Evolutionary conservation across 371 early-diverging fungal genomes (phyloP).

Genomic region (Thermomucor indicae-seudaticae): DNA sequence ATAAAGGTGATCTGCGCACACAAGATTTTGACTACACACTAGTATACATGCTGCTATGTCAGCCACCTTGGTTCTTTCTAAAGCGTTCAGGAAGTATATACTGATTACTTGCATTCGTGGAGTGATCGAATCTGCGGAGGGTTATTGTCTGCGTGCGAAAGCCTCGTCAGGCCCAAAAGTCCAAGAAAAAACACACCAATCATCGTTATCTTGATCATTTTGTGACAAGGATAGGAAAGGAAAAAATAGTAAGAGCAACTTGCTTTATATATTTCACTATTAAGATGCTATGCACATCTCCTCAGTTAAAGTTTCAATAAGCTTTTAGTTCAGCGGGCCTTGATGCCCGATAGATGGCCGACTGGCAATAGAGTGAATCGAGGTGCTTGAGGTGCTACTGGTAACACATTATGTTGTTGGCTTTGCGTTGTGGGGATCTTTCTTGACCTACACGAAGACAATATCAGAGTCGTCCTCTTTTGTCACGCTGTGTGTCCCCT

Average conservation of each 20-base stretch:
- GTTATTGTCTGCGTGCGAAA: conserved; percentile 1
- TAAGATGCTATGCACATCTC: not conserved
- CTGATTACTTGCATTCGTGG: conserved; percentile 12
- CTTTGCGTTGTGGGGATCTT: conserved; percentile 16
- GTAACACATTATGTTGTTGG: conserved; percentile 46
- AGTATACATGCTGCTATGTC: no score
- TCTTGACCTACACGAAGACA: not conserved
- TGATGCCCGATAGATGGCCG: conserved; percentile 32
- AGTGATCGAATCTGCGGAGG: conserved; percentile 3
- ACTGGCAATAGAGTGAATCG: conserved; percentile 55
- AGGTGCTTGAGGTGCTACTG: conserved; percentile 42
- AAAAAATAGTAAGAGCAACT: not conserved
- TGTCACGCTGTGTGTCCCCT: not conserved
- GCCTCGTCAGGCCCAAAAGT: not conserved
- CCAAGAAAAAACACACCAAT: not conserved
- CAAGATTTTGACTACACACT: conserved; percentile 40
- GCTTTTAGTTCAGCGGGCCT: not conserved
- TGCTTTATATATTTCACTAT: not conserved
- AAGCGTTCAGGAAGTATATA: no score
- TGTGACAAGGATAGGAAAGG: conserved; percentile 1
- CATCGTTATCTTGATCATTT: conserved; percentile 2
- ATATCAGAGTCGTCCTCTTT: not conserved
- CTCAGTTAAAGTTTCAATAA: not conserved
- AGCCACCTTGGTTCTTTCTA: no score
- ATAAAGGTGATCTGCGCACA: conserved; percentile 20